Percentiles rank a stretch among this genome's conserved stretches.
phyloP scores from a whole-genome alignment of 1,284 basidiomycete species.

The Exobasidium rhododendri region DNA sequence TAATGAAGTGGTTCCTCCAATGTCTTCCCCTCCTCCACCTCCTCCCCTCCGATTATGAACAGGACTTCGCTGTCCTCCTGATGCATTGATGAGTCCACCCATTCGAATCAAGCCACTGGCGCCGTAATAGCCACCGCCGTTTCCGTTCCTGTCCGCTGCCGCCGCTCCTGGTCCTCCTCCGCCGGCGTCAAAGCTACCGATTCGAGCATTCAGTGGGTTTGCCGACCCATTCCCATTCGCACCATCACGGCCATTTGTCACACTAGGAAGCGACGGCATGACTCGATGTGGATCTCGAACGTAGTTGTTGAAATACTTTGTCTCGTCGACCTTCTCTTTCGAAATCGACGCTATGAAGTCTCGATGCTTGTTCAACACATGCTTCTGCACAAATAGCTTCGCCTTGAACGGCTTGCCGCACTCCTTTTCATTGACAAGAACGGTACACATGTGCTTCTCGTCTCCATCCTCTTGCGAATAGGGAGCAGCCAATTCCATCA shows the following conservation, averaged over 20 bases:
- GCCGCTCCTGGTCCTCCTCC: no score
- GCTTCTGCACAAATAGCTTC: conserved; percentile 45
- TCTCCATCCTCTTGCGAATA: conserved; percentile 39
- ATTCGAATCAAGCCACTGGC: conserved; percentile 12
- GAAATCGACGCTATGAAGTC: conserved; percentile 25
- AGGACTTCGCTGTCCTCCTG: not conserved
- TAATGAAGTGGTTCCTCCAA: not conserved
- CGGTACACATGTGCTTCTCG: conserved; percentile 46
- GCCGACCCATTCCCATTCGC: not conserved
- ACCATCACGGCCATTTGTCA: conserved; percentile 3
- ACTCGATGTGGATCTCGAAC: conserved; percentile 31
- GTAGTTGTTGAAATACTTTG: conserved; percentile 33
- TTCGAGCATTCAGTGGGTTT: not conserved
- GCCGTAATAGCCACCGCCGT: conserved; percentile 11
- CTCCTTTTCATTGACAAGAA: conserved; percentile 21
- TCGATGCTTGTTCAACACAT: conserved; percentile 47
- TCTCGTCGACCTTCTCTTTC: conserved; percentile 18
- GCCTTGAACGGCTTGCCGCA: conserved; percentile 51
- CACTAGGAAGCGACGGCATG: not conserved
- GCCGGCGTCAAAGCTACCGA: conserved; percentile 5
- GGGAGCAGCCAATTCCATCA: conserved; percentile 28
- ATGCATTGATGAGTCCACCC: conserved; percentile 6
- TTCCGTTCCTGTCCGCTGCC: conserved; percentile 13
- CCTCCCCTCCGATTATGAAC: not conserved
- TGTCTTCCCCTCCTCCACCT: not conserved